Conservation (phyloP, 1,139 yeast species). For the Yamadazyma conglobata region DNA sequence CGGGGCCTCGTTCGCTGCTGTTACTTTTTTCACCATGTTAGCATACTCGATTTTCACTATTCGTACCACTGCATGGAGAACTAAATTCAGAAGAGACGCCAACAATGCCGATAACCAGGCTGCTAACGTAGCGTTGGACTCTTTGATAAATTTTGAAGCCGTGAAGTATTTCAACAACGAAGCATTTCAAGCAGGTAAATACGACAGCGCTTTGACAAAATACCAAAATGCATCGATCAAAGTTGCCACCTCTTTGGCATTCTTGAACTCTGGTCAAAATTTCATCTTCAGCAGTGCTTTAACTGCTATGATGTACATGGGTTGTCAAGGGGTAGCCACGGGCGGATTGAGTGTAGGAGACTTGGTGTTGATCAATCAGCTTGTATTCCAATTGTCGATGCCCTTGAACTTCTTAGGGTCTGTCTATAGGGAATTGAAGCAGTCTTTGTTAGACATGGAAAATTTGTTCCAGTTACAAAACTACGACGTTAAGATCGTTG, state of each 20-base stretch:
- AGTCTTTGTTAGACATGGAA: constrained; percentile 90
- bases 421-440: constrained; percentile 91
- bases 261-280: constrained; percentile 88
- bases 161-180: constrained; percentile 95
- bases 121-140: constrained; percentile 90
- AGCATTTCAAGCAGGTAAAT: constrained; percentile 70
- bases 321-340: constrained; percentile 85
- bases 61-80: constrained; percentile 94
- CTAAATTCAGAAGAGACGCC: constrained; percentile 85
- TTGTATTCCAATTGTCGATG: constrained; percentile 91
- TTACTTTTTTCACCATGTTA: constrained; percentile 82
- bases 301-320: constrained; percentile 98
- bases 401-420: constrained; percentile 93
- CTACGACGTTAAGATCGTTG: constrained; percentile 64
- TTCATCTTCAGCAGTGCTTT: constrained; percentile 86
- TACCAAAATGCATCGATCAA: constrained; percentile 83
- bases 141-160: constrained; percentile 89
- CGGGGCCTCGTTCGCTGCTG: constrained; percentile 85
- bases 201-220: constrained; percentile 67
- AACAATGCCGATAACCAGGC: constrained; percentile 94
- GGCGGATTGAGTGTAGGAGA: constrained; percentile 92
- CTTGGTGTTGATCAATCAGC: constrained; percentile 89
- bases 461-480: constrained; percentile 79
- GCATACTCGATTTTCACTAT: constrained; percentile 86
- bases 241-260: constrained; percentile 90